phyloP scores from a whole-genome alignment of 108 stramenopile genomes.

The Skeletonema marinoi region DNA sequence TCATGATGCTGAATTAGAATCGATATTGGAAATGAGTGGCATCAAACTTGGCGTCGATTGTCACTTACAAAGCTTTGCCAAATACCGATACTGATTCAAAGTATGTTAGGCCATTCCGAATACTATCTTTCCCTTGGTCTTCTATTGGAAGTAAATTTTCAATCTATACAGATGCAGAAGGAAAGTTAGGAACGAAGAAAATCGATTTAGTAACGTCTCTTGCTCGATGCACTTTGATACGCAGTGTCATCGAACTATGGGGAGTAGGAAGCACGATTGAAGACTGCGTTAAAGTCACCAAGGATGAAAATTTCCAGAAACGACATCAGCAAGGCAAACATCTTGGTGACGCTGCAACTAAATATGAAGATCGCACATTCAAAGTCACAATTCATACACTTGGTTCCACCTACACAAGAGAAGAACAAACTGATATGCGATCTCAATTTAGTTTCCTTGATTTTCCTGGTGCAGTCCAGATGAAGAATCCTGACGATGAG shows the following conservation, averaged over 20 bases:
- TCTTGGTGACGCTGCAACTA: constrained; percentile 13
- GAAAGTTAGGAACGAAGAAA: constrained; percentile 6
- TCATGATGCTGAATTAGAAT: constrained; percentile 74
- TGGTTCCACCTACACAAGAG: constrained; percentile 66
- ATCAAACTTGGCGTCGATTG: constrained; percentile 61
- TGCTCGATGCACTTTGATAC: constrained; percentile 67
- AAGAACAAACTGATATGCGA: constrained; percentile 79
- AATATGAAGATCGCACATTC: constrained; percentile 54
- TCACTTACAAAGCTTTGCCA: constrained; percentile 31
- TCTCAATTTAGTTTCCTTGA: constrained; percentile 50
- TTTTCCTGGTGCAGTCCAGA: constrained; percentile 69
- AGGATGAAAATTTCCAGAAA: neutral
- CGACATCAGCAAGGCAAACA: constrained; percentile 34
- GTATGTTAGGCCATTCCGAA: constrained; percentile 42
- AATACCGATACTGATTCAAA: constrained; percentile 16
- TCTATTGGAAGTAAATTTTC: constrained; percentile 38
- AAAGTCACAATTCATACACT: constrained; percentile 82
- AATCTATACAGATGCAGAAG: constrained; percentile 10
- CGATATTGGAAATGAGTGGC: constrained; percentile 68
- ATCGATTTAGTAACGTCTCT: constrained; percentile 55
- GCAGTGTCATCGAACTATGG: constrained; percentile 83
- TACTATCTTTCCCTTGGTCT: constrained; percentile 47
- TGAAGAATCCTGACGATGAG: constrained; percentile 78
- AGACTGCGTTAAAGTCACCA: constrained; percentile 49
- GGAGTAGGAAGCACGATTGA: constrained; percentile 54